Conservation (phyloP, 441 rosid species). For the Gossypium davidsonii region DNA sequence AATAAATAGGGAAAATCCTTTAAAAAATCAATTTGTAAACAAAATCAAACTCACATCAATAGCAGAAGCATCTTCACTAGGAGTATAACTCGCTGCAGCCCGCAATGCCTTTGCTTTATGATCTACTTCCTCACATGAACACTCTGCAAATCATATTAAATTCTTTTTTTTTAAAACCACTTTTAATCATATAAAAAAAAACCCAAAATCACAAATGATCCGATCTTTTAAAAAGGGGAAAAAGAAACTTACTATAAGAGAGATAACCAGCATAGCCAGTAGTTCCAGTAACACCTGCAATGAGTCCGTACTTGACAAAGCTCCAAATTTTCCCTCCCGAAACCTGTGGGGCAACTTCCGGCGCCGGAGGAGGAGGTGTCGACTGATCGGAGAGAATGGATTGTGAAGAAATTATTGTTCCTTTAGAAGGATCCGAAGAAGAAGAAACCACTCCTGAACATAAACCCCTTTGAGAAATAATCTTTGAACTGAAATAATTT, state of each 20-base stretch:
- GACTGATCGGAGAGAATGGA: constrained; percentile 39
- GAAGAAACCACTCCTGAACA: constrained; percentile 32
- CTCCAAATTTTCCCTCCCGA: constrained; percentile 34
- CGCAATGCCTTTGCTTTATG: constrained; percentile 57
- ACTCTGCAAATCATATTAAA: constrained; percentile 38
- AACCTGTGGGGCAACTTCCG: constrained; percentile 20
- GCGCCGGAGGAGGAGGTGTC: constrained; percentile 25
- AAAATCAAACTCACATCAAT: constrained; percentile 40
- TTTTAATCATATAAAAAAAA: not conserved
- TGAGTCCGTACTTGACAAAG: constrained; percentile 49
- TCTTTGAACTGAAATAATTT: not conserved
- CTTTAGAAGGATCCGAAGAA: constrained; percentile 34
- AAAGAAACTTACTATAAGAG: constrained; percentile 45
- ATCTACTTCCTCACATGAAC: constrained; percentile 56
- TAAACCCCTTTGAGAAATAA: constrained; percentile 21
- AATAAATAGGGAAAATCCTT: not conserved
- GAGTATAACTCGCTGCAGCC: constrained; percentile 36
- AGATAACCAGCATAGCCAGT: constrained; percentile 50
- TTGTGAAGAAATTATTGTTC: constrained; percentile 32
- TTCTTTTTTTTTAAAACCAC: not conserved
- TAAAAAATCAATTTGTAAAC: not conserved
- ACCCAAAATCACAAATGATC: not conserved
- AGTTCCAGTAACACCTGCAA: constrained; percentile 55
- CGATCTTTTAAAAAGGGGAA: not conserved
- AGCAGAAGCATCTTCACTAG: constrained; percentile 35